Percentiles rank a stretch among this genome's conserved stretches.
These are phyloP conservation scores for Pouteria glomerata DNA, from an alignment of 148 eudicot species.

Conservation along the genomic window DNA sequence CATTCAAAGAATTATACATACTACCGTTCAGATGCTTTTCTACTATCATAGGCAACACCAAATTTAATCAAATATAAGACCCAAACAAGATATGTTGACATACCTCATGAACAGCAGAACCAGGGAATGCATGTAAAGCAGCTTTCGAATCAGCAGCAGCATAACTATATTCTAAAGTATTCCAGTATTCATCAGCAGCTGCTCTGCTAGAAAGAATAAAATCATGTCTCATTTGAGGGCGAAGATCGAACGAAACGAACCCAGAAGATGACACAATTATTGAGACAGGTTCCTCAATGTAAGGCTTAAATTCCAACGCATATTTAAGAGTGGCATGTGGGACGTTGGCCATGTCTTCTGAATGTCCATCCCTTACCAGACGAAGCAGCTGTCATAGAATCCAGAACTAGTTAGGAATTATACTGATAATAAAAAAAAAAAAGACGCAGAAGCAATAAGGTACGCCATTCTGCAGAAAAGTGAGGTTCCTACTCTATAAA, in stretches of 20 bases:
- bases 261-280: conserved; percentile 35
- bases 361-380: conserved; percentile 54
- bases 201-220: conserved; percentile 69
- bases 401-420: conserved; percentile 6
- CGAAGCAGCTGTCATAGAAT: conserved; percentile 60
- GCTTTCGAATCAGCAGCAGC: conserved; percentile 78
- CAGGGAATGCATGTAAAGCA: conserved; percentile 94
- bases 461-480: not conserved
- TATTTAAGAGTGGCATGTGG: conserved; percentile 56
- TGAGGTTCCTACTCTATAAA: not conserved
- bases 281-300: conserved; percentile 84
- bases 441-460: not conserved
- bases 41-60: not conserved
- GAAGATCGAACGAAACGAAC: conserved; percentile 53
- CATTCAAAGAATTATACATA: not conserved
- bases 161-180: conserved; percentile 90
- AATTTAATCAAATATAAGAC: conserved; percentile 1
- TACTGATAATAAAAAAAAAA: not conserved
- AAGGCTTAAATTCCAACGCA: conserved; percentile 90
- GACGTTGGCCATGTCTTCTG: conserved; percentile 42
- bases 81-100: not conserved
- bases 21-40: not conserved
- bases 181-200: conserved; percentile 93
- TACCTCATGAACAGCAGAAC: conserved; percentile 85
- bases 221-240: conserved; percentile 90